Conservation (phyloP, 345 rosid genomes). For the Boechera divaricarpa region DNA sequence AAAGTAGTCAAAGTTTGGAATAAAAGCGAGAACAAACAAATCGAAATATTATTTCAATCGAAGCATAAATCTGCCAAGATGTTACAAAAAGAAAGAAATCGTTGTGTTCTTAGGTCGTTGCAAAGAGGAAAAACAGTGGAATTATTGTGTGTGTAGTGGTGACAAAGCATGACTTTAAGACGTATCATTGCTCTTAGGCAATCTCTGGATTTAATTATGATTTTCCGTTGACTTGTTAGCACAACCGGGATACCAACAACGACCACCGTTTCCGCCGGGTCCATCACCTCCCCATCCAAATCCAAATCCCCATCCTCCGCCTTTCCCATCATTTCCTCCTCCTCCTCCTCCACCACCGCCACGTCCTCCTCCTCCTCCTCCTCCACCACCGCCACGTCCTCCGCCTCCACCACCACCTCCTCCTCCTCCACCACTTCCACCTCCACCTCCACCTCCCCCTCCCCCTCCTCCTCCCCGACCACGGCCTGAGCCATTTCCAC, state of each 20-base stretch:
- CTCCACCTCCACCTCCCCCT: conserved; percentile 16
- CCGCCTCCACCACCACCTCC: conserved; percentile 14
- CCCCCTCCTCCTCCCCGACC: conserved; percentile 38
- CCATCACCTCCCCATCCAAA: conserved; percentile 50
- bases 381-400: background rate
- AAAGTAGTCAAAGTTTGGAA: background rate
- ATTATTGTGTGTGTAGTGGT: conserved; percentile 25
- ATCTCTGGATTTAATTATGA: conserved; percentile 24
- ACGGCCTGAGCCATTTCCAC: conserved; percentile 3
- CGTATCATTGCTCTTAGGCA: conserved; percentile 11
- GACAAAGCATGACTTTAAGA: conserved; percentile 25
- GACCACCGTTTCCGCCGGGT: conserved; percentile 50
- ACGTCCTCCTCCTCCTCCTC: conserved; percentile 34
- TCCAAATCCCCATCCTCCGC: conserved; percentile 50
- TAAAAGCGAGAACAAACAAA: background rate
- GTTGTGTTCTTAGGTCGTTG: background rate
- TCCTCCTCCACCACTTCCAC: conserved; percentile 23
- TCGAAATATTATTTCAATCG: background rate
- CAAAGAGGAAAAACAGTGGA: conserved; percentile 27
- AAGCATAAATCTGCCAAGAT: conserved; percentile 22
- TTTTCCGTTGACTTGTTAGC: conserved; percentile 38
- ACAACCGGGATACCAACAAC: conserved; percentile 65
- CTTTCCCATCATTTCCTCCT: conserved; percentile 43
- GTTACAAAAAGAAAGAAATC: background rate
- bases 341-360: conserved; percentile 33